Evolutionary conservation across 2,329 filamentous ascomycete species (phyloP), one percentile per base, ranked within the genome.

Genomic region (Tympanopsis confertula): DNA sequence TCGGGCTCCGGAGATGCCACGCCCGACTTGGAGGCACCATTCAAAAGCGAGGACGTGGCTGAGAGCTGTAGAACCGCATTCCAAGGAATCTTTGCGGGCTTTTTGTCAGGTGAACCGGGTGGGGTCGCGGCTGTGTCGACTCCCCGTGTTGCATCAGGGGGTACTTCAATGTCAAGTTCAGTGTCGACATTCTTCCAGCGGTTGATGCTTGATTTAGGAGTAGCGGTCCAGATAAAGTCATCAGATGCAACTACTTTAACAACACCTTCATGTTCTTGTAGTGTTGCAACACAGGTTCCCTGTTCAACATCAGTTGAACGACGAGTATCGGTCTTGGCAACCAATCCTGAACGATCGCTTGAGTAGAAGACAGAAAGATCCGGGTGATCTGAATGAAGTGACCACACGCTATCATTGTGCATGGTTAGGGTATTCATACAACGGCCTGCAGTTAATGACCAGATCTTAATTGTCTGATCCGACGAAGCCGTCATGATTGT

Each of bases 401-500:
- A 93, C 91, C 91, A 98, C 17, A 98, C 86, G 54, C 88, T 95
- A 53, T 94, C 87, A 53, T 94, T 94, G 62, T 98, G 91, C 91
- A 98, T 98, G 39, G 88, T 95, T 49, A 98, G 73, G 1, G 91
- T 98, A 59, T 95, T 86, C 82, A 96, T 89, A 68, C 91, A 98
- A 48, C 91, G 74, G 39, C 91, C 91, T 17, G 87, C 89, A 10
- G 85, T 91, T 48, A 96, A 80, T 47, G 88, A 95, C 91, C 91
- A 98, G 41, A 96, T 78, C 63, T 98, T 98, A 64, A 98, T 82
- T 0, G 91, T 96, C 61, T 94, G 87, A 56, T 98, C 91, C 1
- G 89, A 89, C 48, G 88, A 94, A 13, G 86, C 88, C 1, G 89
- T 94, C 68, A 98, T 75, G 48, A 98, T 85, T 29, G 79, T 93